Base-by-base conservation (phyloP, 495 filamentous ascomycete genomes). In the Xylaria cubensis region DNA sequence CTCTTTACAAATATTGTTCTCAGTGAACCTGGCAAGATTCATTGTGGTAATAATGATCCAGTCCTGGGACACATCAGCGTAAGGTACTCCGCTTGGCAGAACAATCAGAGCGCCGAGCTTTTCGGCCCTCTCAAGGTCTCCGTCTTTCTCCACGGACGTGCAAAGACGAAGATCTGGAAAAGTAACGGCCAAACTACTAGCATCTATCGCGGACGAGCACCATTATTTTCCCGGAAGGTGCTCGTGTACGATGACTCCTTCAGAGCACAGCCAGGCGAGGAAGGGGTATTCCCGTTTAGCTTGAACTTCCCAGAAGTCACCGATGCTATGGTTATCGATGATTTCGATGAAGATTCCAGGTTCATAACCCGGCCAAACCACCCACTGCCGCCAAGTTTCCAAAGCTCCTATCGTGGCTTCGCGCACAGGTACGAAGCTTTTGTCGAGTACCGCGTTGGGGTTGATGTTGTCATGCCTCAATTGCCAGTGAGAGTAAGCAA, bases 401-500 rank as follows among this genome's bases (percentile, higher is more conserved):
- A 67, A 24, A 61, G 29, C 32, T 8, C 12, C 10, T 42, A 64
- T 58, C 46, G 8, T 34, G 69, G 69, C 39, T 65, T 71, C 50
- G 39, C 15, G 12, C 50, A 46, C 10, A 66, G 32, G 2, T 72
- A 58, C 32, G 70, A 72, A 8, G 24, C 62, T 4, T 72, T 72
- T 42, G 70, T 72, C 29, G 70, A 72, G 63, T 72, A 72, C 63
- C 70, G 70, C n/a, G 41, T 72, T n/a, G 70, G 70, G 6, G 70
- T 72, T 12, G 42, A 67, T 17, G 53, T 67, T 12, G 15, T 26
- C 12, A 72, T 67, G 70, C 70, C 70, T 19, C 36, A 21, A 36
- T 61, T 72, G 39, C 62, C 21, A 0, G 63, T 72, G 29, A 26
- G 51, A 1, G 32, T 72, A 19, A 17, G 2, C 19, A 67, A n/a